Conservation (phyloP, 192 early-diverging fungal genomes). For the Rhizophlyctis rosea region DNA sequence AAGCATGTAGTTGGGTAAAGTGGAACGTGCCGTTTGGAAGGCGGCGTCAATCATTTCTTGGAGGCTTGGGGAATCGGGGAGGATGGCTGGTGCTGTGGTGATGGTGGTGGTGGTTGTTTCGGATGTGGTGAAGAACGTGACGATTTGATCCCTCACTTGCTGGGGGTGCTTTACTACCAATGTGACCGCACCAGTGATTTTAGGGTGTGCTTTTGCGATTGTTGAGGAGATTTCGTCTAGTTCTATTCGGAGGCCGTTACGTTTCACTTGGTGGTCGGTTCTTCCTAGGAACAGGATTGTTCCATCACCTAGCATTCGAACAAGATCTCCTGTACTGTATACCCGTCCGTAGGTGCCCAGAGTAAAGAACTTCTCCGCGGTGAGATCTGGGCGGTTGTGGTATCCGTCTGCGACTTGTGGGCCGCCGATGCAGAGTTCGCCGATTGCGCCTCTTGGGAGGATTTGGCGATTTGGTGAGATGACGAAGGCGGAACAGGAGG, state of each 20-base stretch:
- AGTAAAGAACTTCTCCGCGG: slow-evolving; percentile 10
- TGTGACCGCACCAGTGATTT: slow-evolving; percentile 10
- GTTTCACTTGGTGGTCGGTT: slow-evolving; percentile 22
- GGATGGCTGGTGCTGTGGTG: neutral
- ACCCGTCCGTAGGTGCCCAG: no score
- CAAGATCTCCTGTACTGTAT: slow-evolving; percentile 29
- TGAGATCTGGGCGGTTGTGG: slow-evolving; percentile 26
- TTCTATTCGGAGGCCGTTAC: slow-evolving; percentile 45
- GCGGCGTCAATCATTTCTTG: no score
- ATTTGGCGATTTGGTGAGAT: slow-evolving; percentile 4
- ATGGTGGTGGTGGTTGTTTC: no score
- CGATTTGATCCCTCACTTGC: slow-evolving; percentile 16
- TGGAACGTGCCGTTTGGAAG: no score
- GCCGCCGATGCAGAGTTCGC: slow-evolving; percentile 26
- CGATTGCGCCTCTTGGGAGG: slow-evolving; percentile 27
- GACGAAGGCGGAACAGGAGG: slow-evolving; percentile 8
- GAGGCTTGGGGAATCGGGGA: neutral
- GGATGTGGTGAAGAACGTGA: slow-evolving; percentile 5
- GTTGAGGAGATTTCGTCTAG: slow-evolving; percentile 27
- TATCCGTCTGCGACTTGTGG: slow-evolving; percentile 18
- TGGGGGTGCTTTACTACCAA: slow-evolving; percentile 10
- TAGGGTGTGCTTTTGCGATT: neutral
- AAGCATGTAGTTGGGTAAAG: no score
- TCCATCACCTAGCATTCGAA: neutral
- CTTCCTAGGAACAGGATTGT: slow-evolving; percentile 17